Evolutionary conservation across 2,329 filamentous ascomycete species (phyloP), one percentile per base, ranked within the genome.

Genomic region (Graphilbum fragrans): DNA sequence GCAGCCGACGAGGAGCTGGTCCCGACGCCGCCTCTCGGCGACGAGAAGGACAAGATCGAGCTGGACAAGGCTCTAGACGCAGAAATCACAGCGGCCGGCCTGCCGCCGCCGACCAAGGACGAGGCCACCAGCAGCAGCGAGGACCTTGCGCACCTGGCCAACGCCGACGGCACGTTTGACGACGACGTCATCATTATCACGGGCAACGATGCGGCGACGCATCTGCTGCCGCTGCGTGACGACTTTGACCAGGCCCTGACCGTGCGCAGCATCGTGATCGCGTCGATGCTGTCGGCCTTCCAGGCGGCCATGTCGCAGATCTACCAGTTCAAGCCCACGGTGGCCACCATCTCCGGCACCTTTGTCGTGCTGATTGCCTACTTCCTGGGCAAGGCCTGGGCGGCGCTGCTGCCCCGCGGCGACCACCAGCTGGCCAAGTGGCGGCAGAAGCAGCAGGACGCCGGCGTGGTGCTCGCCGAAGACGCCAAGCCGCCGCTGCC

Each of bases 311-410:
- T 76, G 66, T 61, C 57, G 39, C 69, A 74, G 51, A 74, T 76
- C 36, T 76, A 76, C 47, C 53, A 52, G 14, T 70, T 72, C 43
- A 52, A 60, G 35, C 16, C 38, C 17, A 74, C 70, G 1, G 3
- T 31, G 1, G 52, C 69, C 29, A 60, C 58, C 3, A 67, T 74
- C 17, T 60, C 62, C 16, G 69, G 70, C 31, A 74, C 69, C 0
- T 75, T 74, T 41, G 72, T 74, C 39, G 70, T 73, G 5, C 62
- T 76, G 33, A 72, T 76, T 36, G 66, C 68, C 12, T 74, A 74
- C 54, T 74, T 75, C 38, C 38, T 66, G 2, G 72, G 72, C 9
- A 69, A 67, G 9, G 63, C 55, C 4, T 72, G 63, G 66, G 59
- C 69, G 0, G 47, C 51, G 0, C 45, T 67, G 6, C 58, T 74